phyloP scores from a whole-genome alignment of 257 asterid genomes.

The Cordia subcordata region DNA sequence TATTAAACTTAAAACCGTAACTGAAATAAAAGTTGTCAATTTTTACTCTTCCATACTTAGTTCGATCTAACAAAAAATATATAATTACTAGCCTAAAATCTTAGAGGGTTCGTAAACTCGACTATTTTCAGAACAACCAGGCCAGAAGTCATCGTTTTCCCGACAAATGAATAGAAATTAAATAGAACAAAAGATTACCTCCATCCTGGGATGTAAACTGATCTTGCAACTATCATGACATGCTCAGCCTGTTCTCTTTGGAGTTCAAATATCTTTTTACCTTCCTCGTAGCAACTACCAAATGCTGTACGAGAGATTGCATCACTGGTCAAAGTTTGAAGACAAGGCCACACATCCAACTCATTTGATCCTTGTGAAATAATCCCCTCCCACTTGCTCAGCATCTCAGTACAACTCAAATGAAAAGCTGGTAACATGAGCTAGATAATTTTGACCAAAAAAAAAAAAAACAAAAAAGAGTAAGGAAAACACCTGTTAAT shows the following conservation, averaged over 20 bases:
- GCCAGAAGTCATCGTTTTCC: no score
- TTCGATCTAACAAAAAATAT: no score
- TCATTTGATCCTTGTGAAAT: slow-evolving; percentile 3
- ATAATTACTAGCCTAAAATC: no score
- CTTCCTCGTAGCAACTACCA: slow-evolving; percentile 19
- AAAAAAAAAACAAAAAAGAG: no score
- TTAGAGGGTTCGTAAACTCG: no score
- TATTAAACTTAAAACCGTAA: no score
- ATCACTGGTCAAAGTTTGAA: slow-evolving; percentile 13
- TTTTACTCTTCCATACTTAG: no score
- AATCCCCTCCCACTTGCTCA: slow-evolving; percentile 22
- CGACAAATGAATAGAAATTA: background rate
- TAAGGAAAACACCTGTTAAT: no score
- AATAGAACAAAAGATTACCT: slow-evolving; percentile 6
- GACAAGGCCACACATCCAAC: slow-evolving; percentile 18
- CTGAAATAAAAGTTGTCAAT: no score
- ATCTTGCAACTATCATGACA: background rate
- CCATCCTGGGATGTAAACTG: slow-evolving; percentile 15
- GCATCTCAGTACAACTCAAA: slow-evolving; percentile 31
- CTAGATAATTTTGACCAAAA: slow-evolving; percentile 9
- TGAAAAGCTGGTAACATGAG: slow-evolving; percentile 40
- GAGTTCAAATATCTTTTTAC: slow-evolving; percentile 20
- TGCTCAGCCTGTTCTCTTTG: slow-evolving; percentile 17
- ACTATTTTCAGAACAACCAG: no score
- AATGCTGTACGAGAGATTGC: slow-evolving; percentile 21